These are phyloP conservation scores for Nannochloris sp. DNA, from an alignment of 139 green algal genomes.

Conservation along the genomic window DNA sequence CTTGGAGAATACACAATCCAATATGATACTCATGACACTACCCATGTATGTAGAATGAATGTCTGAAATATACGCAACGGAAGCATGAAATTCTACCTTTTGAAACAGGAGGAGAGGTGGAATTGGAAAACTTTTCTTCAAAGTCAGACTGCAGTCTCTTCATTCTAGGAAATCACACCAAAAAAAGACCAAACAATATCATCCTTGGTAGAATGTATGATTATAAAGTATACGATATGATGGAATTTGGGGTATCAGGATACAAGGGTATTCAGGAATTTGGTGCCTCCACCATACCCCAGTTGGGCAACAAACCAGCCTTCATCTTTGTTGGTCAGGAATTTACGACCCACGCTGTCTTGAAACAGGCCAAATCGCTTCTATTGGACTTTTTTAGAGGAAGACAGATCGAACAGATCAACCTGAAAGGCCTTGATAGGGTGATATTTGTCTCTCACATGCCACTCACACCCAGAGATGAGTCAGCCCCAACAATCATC, in stretches of 20 bases:
- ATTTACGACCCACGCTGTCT: slow-evolving; percentile 60
- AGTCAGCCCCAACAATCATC: slow-evolving; percentile 29
- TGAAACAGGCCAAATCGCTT: slow-evolving; percentile 60
- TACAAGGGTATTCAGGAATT: slow-evolving; percentile 46
- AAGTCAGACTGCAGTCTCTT: slow-evolving; percentile 64
- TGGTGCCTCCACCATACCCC: slow-evolving; percentile 16
- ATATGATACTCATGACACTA: no score
- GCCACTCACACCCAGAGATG: background rate
- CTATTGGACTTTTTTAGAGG: slow-evolving; percentile 86
- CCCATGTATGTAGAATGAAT: slow-evolving; percentile 43
- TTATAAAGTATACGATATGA: slow-evolving; percentile 73
- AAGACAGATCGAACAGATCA: slow-evolving; percentile 54
- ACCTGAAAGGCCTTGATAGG: slow-evolving; percentile 72
- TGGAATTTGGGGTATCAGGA: slow-evolving; percentile 66
- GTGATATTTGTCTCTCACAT: slow-evolving; percentile 49
- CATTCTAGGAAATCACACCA: slow-evolving; percentile 73
- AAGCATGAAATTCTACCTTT: slow-evolving; percentile 81
- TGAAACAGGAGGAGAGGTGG: slow-evolving; percentile 69
- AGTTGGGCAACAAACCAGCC: slow-evolving; percentile 58
- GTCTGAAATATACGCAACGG: slow-evolving; percentile 57
- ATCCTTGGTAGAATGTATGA: slow-evolving; percentile 86
- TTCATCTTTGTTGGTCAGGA: slow-evolving; percentile 80
- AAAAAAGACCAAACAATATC: slow-evolving; percentile 96
- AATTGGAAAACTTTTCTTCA: slow-evolving; percentile 51
- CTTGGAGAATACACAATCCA: no score